These are phyloP conservation scores for Bruguiera parviflora DNA, from an alignment of 345 rosid species.

Conservation along the genomic window DNA sequence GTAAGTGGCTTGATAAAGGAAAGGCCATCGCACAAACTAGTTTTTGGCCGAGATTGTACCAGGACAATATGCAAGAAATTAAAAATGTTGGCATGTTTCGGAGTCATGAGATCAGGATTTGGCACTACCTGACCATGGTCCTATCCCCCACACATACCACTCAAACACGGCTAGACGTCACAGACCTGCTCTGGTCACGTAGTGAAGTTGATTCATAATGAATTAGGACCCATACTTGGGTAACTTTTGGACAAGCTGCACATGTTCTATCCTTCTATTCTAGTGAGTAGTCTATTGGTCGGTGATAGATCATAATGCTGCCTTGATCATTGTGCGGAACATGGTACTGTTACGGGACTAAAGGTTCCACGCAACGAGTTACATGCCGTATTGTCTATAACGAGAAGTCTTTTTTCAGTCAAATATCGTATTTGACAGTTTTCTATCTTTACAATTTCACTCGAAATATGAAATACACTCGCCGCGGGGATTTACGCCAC, in stretches of 20 bases:
- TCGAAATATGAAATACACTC: no score
- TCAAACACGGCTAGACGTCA: neutral
- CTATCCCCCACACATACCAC: neutral
- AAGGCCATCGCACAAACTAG: neutral
- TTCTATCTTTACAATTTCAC: no score
- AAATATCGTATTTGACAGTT: no score
- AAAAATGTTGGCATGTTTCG: neutral
- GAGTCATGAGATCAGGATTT: neutral
- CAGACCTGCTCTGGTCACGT: neutral
- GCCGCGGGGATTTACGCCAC: no score
- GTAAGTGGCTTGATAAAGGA: conserved; percentile 2
- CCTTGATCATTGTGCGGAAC: neutral
- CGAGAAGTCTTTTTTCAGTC: no score
- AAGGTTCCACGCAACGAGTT: no score
- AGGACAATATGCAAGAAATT: neutral
- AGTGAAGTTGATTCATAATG: neutral
- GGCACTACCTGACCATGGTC: neutral
- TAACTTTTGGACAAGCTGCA: neutral
- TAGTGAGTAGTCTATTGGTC: neutral
- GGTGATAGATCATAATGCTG: neutral
- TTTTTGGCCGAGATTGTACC: neutral
- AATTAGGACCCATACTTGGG: neutral
- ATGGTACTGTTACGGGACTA: no score
- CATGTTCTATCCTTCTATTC: conserved; percentile 11
- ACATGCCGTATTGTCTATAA: no score